Base-by-base conservation (phyloP, 148 eudicot species). In the Vaccinium darrowii region DNA sequence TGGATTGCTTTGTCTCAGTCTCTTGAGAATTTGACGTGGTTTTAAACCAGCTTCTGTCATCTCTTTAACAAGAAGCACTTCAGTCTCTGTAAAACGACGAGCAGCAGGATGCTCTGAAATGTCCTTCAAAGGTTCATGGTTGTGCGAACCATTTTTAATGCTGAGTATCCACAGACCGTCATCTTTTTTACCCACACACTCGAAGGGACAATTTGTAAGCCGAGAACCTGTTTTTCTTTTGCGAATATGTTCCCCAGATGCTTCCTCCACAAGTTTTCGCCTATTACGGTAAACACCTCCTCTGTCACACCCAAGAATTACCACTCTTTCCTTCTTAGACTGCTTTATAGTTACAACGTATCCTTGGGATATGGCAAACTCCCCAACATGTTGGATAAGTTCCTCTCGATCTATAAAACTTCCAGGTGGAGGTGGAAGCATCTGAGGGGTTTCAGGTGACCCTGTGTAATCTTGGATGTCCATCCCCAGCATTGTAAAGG, bases 351-450 rank as follows among this genome's bases (percentile, higher is more conserved):
- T 94, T 51, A 94, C 94, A 78, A 92, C 94, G 85, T 94, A 94
- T 81, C 97, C 97, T 84, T 94, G 97, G 25, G 95, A 79, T 77
- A 94, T 12, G 14, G 91, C 95, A 88, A 91, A 92, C 82, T 94
- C 91, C 30, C 95, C 92, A 53, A 91, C 97, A 88, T 92, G 92
- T 76, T 94, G 90, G 56, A 94, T 90, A 67, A 94, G 91, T 86
- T 91, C 95, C 84, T 94, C 97, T 76, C 97, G 91, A 75, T 88
- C 92, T 76, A 89, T 58, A 81, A 91, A 94, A 67, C 91, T 90
- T 78, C 95, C 95, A 78, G 92, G 92, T 27, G 91, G 92, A 81
- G 97, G 97, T 33, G 97, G 95, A 79, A 94, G 91, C 94, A 94
- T 88, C 85, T 89, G 91, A 27, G 63, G 88, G 85, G 82, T 82